Evolutionary conservation across 176 grass and related monocot genomes (phyloP).

Genomic region (Metroxylon sagu): DNA sequence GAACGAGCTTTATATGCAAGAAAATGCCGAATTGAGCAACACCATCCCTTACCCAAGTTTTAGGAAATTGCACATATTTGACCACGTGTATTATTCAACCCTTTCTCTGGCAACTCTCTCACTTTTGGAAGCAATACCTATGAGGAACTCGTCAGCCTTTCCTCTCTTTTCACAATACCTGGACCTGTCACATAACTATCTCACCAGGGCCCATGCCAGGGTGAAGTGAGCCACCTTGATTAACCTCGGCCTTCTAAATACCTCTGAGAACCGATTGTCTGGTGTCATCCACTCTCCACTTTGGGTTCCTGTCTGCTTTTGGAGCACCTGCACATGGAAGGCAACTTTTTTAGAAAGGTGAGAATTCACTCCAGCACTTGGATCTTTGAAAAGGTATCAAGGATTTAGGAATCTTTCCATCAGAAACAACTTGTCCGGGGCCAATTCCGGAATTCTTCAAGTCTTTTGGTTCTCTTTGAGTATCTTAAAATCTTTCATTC

Average conservation of each 20-base stretch:
- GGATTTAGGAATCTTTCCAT: slow-evolving; percentile 6
- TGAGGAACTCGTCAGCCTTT: background rate
- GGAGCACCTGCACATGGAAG: background rate
- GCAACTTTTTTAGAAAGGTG: background rate
- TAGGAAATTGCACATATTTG: background rate
- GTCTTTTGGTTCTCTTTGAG: background rate
- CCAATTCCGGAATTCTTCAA: slow-evolving; percentile 3
- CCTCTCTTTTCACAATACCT: no score
- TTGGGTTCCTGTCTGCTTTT: background rate
- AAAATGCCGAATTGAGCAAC: background rate
- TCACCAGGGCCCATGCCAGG: background rate
- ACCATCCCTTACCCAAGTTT: slow-evolving; percentile 6
- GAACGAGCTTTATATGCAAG: background rate
- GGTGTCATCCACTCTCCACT: slow-evolving; percentile 1
- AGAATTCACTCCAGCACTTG: background rate
- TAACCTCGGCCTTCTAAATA: background rate
- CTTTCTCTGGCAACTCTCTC: slow-evolving; percentile 2
- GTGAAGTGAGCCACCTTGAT: slow-evolving; percentile 5
- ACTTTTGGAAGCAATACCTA: slow-evolving; percentile 6
- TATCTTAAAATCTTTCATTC: slow-evolving; percentile 20
- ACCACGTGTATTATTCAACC: background rate
- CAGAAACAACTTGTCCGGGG: slow-evolving; percentile 9
- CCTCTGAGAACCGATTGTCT: background rate
- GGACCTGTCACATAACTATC: slow-evolving; percentile 3
- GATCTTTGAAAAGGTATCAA: background rate